Evolutionary conservation across 371 early-diverging fungal species (phyloP).

Genomic region (Saksenaea vasiformis): DNA sequence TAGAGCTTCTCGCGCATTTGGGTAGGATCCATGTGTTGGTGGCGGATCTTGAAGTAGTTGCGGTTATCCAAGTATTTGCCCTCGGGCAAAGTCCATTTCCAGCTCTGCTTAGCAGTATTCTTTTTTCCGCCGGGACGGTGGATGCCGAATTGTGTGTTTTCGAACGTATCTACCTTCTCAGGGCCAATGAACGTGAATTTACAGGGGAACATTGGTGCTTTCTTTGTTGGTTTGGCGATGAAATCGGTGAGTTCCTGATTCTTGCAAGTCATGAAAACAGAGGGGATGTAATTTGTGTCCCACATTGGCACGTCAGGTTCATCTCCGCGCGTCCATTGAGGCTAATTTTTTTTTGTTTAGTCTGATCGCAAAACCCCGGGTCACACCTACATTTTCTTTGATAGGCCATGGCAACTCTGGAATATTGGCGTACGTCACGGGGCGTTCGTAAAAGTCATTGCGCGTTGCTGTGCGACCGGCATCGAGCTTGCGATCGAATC

Average conservation of each 20-base stretch:
- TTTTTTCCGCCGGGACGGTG: slow-evolving; percentile 59
- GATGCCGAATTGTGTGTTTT: slow-evolving; percentile 38
- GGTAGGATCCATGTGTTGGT: slow-evolving; percentile 62
- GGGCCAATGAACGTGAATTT: slow-evolving; percentile 50
- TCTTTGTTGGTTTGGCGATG: slow-evolving; percentile 1
- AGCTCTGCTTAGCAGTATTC: slow-evolving; percentile 62
- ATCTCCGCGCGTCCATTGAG: slow-evolving; percentile 51
- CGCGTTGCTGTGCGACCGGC: slow-evolving; percentile 32
- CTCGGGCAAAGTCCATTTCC: slow-evolving; percentile 44
- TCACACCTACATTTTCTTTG: slow-evolving; percentile 24
- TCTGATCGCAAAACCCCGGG: neutral
- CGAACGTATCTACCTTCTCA: slow-evolving; percentile 40
- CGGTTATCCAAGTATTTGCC: slow-evolving; percentile 41
- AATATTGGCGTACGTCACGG: slow-evolving; percentile 55
- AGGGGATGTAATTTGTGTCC: slow-evolving; percentile 56
- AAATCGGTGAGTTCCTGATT: slow-evolving; percentile 19
- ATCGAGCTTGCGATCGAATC: slow-evolving; percentile 46
- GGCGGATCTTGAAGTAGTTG: slow-evolving; percentile 57
- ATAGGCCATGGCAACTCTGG: slow-evolving; percentile 56
- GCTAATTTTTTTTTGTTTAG: slow-evolving; percentile 25
- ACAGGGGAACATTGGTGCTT: slow-evolving; percentile 12
- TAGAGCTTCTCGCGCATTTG: slow-evolving; percentile 63
- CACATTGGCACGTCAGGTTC: slow-evolving; percentile 42
- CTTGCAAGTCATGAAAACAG: slow-evolving; percentile 45
- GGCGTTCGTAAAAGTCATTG: slow-evolving; percentile 53